Evolutionary conservation across 129 eudicot genomes (phyloP), one percentile per base, ranked within the genome.

Genomic region (Saussurea involucrata): DNA sequence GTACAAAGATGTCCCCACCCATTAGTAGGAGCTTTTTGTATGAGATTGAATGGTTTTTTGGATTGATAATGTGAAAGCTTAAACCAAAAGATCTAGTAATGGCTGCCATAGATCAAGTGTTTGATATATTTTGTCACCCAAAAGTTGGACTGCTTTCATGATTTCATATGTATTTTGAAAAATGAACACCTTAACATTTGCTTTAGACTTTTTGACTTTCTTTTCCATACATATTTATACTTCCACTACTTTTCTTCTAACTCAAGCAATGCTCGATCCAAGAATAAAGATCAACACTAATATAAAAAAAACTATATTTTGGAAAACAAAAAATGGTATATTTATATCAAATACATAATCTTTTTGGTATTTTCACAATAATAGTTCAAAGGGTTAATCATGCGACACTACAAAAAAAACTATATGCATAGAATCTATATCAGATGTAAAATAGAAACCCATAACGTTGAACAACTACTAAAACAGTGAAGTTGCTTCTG

Each of bases 141-240:
- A 80, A 80, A 80, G 80, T 67, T 67, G 80, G 29, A 18, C 36
- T 74, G 80, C 66, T 68, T 80, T 80, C 36, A 80, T 80, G 55
- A 80, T 80, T 80, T 74, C 66, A 80, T 68, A 58, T 36, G 84
- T 80, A 74, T 73, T 80, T 74, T 74, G 71, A 66, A 53, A 73
- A 80, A 49, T 57, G 32, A 33, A 65, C 63, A 66, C 71, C 75
- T 34, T 46, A n/a, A 55, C 28, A 53, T 63, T 20, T 71, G 72
- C 83, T 79, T 79, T 80, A 80, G 75, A 80, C 84, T 78, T 64
- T 80, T 80, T 80, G 84, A 80, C 84, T 80, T 73, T 80, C 44
- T 73, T 60, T 53, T 40, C 49, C 63, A 36, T 73, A 71, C 69
- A 73, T 67, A 71, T 69, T 67, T 55, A 75, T 61, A 73, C 76